Evolutionary conservation across 352 stramenopile genomes (phyloP), one percentile per base, ranked within the genome.

Genomic region (Phytophthora vignae): DNA sequence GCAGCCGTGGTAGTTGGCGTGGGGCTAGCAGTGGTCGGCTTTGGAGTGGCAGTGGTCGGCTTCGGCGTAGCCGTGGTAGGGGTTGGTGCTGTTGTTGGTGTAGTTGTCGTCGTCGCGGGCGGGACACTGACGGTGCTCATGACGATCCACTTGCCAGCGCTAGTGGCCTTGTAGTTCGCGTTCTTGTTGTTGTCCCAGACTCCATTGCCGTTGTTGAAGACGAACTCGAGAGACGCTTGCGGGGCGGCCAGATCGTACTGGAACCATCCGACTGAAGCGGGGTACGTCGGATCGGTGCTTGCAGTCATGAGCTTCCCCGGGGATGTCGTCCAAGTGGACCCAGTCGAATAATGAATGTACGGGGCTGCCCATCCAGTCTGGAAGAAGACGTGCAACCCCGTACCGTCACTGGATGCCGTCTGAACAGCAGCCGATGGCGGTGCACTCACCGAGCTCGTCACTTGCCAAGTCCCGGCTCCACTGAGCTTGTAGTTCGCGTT

Each of bases 151-250:
- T 54, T 79, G 3, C 81, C 81, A 4, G 77, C 68, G 8, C 63
- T 72, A 0, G 44, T 60, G 27, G 84, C 57, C 60, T 85, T 84
- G 71, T 81, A 86, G 69, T 86, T 84, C 19, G 46, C 62, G 53
- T 76, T 74, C 25, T 71, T 72, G 60, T 81, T 82, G 55, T 83
- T 84, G 58, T 86, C 76, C 79, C 79, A 86, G n/a, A 58, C 49
- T 8, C 74, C 79, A 14, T 78, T 71, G 9, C 74, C 74, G 21
- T 84, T 76, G 74, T 83, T 86, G 55, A 86, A 84, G 10, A 81
- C 74, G 60, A 86, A 83, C 60, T 84, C 64, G 31, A 84, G 68
- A 25, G 64, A 75, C 1, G 60, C 55, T 4, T 71, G 59, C 0
- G 75, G 53, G 3, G 73, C 19, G 2, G 66, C 54, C 17, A 84